Conservation (phyloP, 257 asterid genomes). For the Capsicum rhomboideum region DNA sequence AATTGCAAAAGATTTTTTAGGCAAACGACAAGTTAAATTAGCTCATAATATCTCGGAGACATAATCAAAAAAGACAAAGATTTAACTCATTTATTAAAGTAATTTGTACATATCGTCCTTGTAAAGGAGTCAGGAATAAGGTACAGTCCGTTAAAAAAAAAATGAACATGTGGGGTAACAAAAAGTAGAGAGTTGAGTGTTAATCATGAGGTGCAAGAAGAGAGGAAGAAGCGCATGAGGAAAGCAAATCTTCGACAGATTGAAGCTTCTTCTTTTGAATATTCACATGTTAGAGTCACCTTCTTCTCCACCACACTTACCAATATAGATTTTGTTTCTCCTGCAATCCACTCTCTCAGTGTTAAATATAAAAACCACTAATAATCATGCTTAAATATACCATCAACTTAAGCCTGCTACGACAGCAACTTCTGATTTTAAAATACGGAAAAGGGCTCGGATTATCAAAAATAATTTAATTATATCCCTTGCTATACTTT, state of each 20-base stretch:
- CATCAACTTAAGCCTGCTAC: background rate
- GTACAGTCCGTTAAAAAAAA: too few species aligned
- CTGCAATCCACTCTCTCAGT: constrained; percentile 13
- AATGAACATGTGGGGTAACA: too few species aligned
- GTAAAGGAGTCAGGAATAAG: too few species aligned
- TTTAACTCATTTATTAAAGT: too few species aligned
- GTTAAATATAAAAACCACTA: background rate
- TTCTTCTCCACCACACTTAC: constrained; percentile 63
- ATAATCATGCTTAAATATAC: background rate
- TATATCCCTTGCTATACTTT: too few species aligned
- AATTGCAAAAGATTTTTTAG: too few species aligned
- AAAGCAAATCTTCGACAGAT: constrained; percentile 17
- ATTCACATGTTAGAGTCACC: background rate
- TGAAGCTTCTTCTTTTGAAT: constrained; percentile 12
- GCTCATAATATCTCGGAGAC: too few species aligned
- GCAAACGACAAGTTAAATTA: too few species aligned
- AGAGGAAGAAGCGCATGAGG: constrained; percentile 24
- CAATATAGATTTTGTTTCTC: constrained; percentile 68
- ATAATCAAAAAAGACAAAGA: too few species aligned
- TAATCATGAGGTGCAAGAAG: constrained; percentile 15
- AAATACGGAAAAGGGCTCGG: background rate
- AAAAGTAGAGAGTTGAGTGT: too few species aligned
- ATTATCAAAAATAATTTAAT: too few species aligned
- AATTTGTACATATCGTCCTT: too few species aligned
- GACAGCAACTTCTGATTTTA: background rate